A percentile compares a stretch with the other conserved stretches of the same genome.
Evolutionary conservation across 345 rosid species (phyloP).

Genomic region (Arabidopsis arenosa): DNA sequence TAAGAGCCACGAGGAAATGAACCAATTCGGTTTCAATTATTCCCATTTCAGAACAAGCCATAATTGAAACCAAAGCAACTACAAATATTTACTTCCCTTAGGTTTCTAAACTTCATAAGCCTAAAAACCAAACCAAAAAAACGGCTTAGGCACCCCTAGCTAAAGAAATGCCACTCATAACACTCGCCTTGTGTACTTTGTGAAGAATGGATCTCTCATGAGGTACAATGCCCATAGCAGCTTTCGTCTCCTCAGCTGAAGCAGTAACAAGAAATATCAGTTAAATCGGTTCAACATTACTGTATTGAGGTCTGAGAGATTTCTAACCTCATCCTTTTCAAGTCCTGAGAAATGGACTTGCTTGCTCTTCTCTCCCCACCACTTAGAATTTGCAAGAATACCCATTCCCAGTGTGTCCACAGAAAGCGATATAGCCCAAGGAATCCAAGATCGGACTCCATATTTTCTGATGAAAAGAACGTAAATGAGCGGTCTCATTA

Average conservation of each 20-base stretch:
- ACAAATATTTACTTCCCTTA: neutral
- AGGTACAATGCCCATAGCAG: slow-evolving; percentile 88
- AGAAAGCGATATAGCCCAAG: slow-evolving; percentile 85
- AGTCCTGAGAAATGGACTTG: slow-evolving; percentile 53
- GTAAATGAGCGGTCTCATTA: slow-evolving; percentile 89
- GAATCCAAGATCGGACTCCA: slow-evolving; percentile 87
- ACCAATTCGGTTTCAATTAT: neutral
- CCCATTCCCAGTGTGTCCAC: slow-evolving; percentile 67
- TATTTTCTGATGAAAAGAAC: slow-evolving; percentile 82
- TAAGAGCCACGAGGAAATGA: neutral
- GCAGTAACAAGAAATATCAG: slow-evolving; percentile 32
- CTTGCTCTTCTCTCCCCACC: slow-evolving; percentile 48
- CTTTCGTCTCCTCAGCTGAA: slow-evolving; percentile 83
- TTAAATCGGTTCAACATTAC: slow-evolving; percentile 14
- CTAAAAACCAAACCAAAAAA: neutral
- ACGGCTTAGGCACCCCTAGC: neutral
- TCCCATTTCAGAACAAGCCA: neutral
- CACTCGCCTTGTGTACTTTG: slow-evolving; percentile 76
- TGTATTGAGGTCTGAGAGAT: neutral
- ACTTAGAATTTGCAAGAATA: slow-evolving; percentile 49
- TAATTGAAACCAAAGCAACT: neutral
- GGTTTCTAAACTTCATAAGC: neutral
- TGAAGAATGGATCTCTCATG: slow-evolving; percentile 96
- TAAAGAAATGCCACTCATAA: neutral
- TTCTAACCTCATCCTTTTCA: slow-evolving; percentile 81